phyloP scores from a whole-genome alignment of 139 green algal genomes.

The Picochlorum sp. region DNA sequence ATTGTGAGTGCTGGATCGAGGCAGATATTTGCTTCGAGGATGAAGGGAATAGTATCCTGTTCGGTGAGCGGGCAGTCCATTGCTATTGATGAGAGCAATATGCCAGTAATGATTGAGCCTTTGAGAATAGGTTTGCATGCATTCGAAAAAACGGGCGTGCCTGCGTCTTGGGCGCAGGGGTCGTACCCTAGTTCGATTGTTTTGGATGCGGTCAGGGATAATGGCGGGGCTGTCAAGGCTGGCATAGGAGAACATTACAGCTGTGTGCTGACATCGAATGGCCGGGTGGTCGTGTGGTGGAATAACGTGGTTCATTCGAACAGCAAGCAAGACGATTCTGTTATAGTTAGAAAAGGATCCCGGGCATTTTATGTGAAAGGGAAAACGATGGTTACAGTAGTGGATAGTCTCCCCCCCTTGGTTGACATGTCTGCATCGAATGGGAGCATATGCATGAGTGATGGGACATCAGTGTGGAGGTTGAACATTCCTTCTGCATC shows the following conservation, averaged over 20 bases:
- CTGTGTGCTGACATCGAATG: constrained; percentile 36
- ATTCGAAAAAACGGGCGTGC: not conserved
- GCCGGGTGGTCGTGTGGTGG: constrained; percentile 52
- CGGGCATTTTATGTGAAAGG: not conserved
- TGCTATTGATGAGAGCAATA: not conserved
- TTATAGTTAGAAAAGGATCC: not conserved
- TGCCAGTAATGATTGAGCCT: constrained; percentile 1
- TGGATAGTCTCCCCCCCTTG: not conserved
- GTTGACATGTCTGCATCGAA: not conserved
- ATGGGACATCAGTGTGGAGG: not conserved
- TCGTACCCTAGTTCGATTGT: not conserved
- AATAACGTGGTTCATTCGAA: not conserved
- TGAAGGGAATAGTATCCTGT: not conserved
- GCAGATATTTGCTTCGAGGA: not conserved
- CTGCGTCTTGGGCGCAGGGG: not conserved
- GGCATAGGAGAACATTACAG: constrained; percentile 50
- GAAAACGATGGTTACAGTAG: not conserved
- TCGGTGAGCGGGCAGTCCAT: not conserved
- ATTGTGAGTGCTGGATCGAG: constrained; percentile 1
- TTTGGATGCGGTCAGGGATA: constrained; percentile 20
- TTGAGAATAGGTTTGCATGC: not conserved
- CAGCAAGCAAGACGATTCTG: not conserved
- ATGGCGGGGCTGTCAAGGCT: constrained; percentile 42
- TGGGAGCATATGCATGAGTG: not conserved
- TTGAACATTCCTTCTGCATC: not conserved